A percentile compares a stretch with the other conserved stretches of the same genome.
Evolutionary conservation across 257 asterid genomes (phyloP).

Genomic region (Petunia secreta): DNA sequence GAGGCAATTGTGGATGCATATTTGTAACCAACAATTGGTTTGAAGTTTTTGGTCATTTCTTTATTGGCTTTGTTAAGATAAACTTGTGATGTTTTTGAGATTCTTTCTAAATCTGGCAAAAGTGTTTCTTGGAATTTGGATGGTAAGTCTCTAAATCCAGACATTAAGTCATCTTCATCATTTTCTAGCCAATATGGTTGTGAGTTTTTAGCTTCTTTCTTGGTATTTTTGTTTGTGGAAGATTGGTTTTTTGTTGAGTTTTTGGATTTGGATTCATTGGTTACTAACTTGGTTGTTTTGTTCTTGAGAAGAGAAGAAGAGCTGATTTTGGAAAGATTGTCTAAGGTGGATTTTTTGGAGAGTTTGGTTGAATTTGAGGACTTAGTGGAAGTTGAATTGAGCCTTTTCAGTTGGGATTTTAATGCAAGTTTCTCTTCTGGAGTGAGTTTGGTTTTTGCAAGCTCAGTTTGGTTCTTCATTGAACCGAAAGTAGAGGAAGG

Average conservation of each 20-base stretch:
- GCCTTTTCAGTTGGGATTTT: conserved; percentile 62
- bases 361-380: conserved; percentile 49
- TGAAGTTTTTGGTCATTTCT: conserved; percentile 72
- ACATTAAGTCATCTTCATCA: conserved; percentile 59
- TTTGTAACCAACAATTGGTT: conserved; percentile 80
- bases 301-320: conserved; percentile 39
- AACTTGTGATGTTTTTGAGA: conserved; percentile 66
- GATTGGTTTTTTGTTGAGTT: conserved; percentile 21
- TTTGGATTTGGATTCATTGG: conserved; percentile 29
- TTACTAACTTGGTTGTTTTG: conserved; percentile 51
- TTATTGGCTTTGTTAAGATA: conserved; percentile 73
- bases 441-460: conserved; percentile 41
- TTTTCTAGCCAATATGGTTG: conserved; percentile 48
- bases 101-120: conserved; percentile 75
- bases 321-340: conserved; percentile 41
- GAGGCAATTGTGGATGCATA: conserved; percentile 82
- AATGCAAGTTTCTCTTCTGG: conserved; percentile 32
- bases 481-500: conserved; percentile 4
- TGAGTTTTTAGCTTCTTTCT: conserved; percentile 37
- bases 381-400: conserved; percentile 63
- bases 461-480: conserved; percentile 48
- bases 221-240: conserved; percentile 37
- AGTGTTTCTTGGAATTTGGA: conserved; percentile 75
- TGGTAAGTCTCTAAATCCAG: conserved; percentile 69
- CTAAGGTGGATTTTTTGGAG: conserved; percentile 60